These are phyloP conservation scores for Pythium folliculosum DNA, from an alignment of 352 stramenopile species.

Conservation along the genomic window DNA sequence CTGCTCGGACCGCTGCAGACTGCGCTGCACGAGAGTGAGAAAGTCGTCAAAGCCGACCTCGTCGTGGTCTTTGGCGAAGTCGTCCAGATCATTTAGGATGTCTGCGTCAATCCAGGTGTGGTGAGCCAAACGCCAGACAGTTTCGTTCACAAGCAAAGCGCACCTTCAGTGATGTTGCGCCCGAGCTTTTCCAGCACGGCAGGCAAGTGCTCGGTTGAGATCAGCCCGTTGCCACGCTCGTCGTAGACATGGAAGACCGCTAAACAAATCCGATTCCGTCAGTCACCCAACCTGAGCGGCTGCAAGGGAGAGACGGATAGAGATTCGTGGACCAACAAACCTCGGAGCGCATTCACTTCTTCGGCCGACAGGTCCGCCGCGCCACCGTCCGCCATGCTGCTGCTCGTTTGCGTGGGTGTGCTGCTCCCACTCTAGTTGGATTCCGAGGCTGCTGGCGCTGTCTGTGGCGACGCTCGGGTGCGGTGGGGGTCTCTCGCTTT, in stretches of 20 bases:
- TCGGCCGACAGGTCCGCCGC: constrained; percentile 65
- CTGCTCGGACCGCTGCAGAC: constrained; percentile 45
- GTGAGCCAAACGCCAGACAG: neutral
- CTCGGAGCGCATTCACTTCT: constrained; percentile 68
- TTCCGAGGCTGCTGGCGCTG: neutral
- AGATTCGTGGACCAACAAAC: constrained; percentile 27
- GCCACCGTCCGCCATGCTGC: constrained; percentile 31
- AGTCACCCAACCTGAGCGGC: neutral
- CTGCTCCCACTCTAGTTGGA: neutral
- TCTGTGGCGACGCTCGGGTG: neutral
- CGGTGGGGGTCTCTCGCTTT: neutral
- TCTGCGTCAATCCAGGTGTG: constrained; percentile 31
- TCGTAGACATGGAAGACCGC: constrained; percentile 84
- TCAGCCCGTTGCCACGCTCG: constrained; percentile 54
- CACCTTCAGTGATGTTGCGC: constrained; percentile 69
- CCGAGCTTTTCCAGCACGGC: constrained; percentile 78
- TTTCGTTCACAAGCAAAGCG: neutral
- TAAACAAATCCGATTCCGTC: constrained; percentile 17
- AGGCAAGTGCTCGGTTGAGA: constrained; percentile 67
- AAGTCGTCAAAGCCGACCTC: constrained; percentile 71
- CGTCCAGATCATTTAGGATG: constrained; percentile 70
- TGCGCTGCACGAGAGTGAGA: constrained; percentile 52
- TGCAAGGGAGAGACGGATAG: too few relatives aligned
- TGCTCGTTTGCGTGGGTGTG: neutral
- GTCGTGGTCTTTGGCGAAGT: constrained; percentile 49